These are phyloP conservation scores for Rostrohypoxylon terebratum DNA, from an alignment of 495 filamentous ascomycete genomes.

Conservation along the genomic window DNA sequence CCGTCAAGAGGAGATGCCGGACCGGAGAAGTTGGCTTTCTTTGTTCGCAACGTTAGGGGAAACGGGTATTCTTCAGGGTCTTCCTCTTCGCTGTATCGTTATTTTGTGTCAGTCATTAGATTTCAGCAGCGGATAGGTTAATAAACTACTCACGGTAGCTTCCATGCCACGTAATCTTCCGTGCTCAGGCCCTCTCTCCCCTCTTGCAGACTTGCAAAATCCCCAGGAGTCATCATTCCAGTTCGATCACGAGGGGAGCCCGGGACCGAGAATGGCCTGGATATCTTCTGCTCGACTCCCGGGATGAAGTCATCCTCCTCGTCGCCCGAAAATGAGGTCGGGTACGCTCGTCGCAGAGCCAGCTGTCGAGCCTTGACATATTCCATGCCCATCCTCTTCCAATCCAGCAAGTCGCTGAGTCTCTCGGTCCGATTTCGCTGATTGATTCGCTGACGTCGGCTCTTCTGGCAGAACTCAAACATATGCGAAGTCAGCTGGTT, in stretches of 20 bases:
- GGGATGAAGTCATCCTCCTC: slow-evolving; percentile 89
- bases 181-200: slow-evolving; percentile 92
- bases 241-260: slow-evolving; percentile 90
- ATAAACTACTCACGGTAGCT: slow-evolving; percentile 83
- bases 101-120: slow-evolving; percentile 21
- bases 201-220: slow-evolving; percentile 96
- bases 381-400: slow-evolving; percentile 99
- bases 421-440: slow-evolving; percentile 98
- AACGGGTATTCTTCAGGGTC: slow-evolving; percentile 94
- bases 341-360: slow-evolving; percentile 91
- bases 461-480: slow-evolving; percentile 96
- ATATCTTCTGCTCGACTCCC: slow-evolving; percentile 90
- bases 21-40: slow-evolving; percentile 50
- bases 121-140: slow-evolving; percentile 23
- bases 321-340: slow-evolving; percentile 78
- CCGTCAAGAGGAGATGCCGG: slow-evolving; percentile 54
- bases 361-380: slow-evolving; percentile 97
- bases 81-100: slow-evolving; percentile 83
- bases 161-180: slow-evolving; percentile 98
- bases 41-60: slow-evolving; percentile 80
- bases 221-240: slow-evolving; percentile 99
- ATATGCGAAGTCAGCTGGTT: slow-evolving; percentile 93
- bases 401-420: slow-evolving; percentile 93
- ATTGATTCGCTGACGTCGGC: slow-evolving; percentile 95
- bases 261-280: slow-evolving; percentile 90